Evolutionary conservation across 345 rosid genomes (phyloP), one percentile per base, ranked within the genome.

Genomic region (Citrus inodora): DNA sequence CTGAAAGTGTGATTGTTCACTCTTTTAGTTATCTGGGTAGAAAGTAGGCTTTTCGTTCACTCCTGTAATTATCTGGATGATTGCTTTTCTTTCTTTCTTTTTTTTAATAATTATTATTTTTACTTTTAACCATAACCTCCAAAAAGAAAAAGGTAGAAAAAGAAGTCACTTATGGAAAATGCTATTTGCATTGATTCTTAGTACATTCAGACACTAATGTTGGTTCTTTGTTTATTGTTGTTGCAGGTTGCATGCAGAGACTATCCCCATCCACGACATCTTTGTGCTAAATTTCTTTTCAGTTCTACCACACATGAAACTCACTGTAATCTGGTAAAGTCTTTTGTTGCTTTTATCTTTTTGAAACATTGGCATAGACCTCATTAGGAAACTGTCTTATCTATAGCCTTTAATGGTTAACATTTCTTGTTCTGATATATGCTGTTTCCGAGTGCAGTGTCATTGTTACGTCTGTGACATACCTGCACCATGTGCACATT

Each of bases 231-330:
- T 64, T 62, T 75, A 28, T 67, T 78, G 74, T 61, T 66, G 13
- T 71, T 87, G 86, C 87, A 95, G 98, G 78, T 95, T 85, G 98
- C 98, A 8, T 95, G 98, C 84, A 85, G 98, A 84, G 98, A 95
- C 82, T 95, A 83, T 46, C 98, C 98, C 78, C 98, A 95, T 81
- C 84, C 97, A 62, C 87, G 98, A 2, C 95, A 95, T 82, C 87
- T 85, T 6, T 95, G 98, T 76, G 92, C 84, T 76, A 87, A 84
- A 70, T 93, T 79, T 79, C 83, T 87, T 17, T 93, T 95, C 86
- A 74, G 80, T 75, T 88, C 90, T 35, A 88, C 90, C 21, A 82
- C 87, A 17, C 97, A 92, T 71, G 85, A 85, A 67, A 80, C 56
- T 33, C 82, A 89, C 58, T 95, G 98, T 79, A 84, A 85, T 78